phyloP scores from a whole-genome alignment of 371 early-diverging fungal species.

The Mortierella sp. region DNA sequence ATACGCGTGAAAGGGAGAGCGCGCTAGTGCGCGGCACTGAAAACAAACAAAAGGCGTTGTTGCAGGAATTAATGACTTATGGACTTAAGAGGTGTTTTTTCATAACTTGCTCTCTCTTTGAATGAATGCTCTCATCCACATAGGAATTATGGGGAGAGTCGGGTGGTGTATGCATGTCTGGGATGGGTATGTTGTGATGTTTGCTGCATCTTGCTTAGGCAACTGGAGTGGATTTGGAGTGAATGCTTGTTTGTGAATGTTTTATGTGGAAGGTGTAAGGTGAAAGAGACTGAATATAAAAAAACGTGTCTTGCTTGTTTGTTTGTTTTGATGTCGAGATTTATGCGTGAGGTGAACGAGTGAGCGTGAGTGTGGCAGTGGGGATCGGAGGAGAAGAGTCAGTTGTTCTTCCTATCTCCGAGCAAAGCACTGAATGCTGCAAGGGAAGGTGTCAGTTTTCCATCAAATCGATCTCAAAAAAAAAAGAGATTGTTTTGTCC shows the following conservation, averaged over 20 bases:
- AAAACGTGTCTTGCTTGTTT: neutral
- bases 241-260: neutral
- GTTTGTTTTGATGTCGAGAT: neutral
- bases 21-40: neutral
- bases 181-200: neutral
- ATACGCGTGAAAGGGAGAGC: too few species aligned
- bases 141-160: neutral
- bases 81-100: neutral
- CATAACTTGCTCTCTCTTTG: neutral
- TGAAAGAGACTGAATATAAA: neutral
- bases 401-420: slow-evolving; percentile 13
- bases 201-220: neutral
- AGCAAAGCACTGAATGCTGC: neutral
- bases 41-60: neutral
- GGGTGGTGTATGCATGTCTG: neutral
- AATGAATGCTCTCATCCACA: neutral
- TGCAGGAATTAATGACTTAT: neutral
- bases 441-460: neutral
- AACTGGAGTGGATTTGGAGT: neutral
- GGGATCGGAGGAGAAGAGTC: neutral
- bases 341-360: neutral
- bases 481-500: neutral
- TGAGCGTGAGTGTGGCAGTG: neutral
- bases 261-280: neutral
- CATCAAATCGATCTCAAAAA: neutral